Base-by-base conservation (phyloP, 345 rosid species). In the Hibiscus mutabilis region DNA sequence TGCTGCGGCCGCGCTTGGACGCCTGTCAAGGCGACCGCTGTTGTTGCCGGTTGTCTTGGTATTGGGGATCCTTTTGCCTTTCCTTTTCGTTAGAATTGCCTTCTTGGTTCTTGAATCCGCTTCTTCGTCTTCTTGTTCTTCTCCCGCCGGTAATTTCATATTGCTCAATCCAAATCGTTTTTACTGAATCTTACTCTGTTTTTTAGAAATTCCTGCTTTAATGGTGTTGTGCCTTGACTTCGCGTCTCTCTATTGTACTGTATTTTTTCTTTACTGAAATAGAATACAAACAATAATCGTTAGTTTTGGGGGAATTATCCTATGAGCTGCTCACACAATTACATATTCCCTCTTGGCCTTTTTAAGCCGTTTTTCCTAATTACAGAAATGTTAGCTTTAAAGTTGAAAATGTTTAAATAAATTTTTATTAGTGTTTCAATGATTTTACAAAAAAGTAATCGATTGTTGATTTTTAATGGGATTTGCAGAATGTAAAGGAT, bases 21-120 rank as follows among this genome's bases (percentile, higher is more conserved):
- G 97, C 78, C n/a, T 86, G 53, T 51, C 76, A 8, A 77, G 82
- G 79, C 87, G 97, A 35, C 63, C 89, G 47, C 44, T 85, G 66
- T 69, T 87, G 76, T 69, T 87, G 77, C 84, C 82, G 79, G 82
- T 75, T 68, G 79, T 80, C 75, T 79, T 92, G 56, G 68, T 86
- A 35, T 86, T 87, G 69, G 91, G 86, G 19, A 77, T 90, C 63
- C 44, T 82, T 25, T 80, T 87, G 68, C 93, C 95, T 31, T 89
- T 88, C 49, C 74, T 85, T 22, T 92, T 92, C 69, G 82, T 92
- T 66, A 81, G 91, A 77, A 63, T 84, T 74, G 93, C 98, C 66
- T 86, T 92, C 71, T 73, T 89, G 76, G 86, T 84, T 31, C 98
- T 88, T 70, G 91, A 90, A 81, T 92, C 95, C 31, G 85, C 96